Percentiles rank a stretch among this genome's conserved stretches.
phyloP scores from a whole-genome alignment of 192 early-diverging fungal genomes.

The Oehlia diaphana region DNA sequence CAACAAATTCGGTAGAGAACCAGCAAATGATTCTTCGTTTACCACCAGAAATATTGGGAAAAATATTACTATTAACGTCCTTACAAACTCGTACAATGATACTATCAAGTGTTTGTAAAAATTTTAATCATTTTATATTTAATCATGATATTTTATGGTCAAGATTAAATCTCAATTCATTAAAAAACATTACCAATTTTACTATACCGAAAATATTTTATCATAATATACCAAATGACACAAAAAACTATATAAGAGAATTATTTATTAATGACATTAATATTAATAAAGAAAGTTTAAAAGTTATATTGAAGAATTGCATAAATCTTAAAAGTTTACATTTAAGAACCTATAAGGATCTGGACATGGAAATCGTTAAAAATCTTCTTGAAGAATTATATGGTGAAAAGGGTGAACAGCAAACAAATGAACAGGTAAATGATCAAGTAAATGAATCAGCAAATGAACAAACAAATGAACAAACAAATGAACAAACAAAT shows the following conservation, averaged over 20 bases:
- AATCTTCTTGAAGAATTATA: constrained; percentile 7
- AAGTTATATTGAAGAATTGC: not conserved
- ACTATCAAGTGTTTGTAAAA: constrained; percentile 10
- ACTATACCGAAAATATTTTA: constrained; percentile 1
- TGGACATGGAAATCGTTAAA: constrained; percentile 9
- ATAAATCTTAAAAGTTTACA: constrained; percentile 5
- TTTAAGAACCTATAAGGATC: constrained; percentile 8
- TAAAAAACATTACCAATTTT: not conserved
- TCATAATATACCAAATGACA: not conserved
- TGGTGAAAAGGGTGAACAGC: not conserved
- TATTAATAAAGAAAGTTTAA: not conserved
- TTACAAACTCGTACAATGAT: constrained; percentile 16
- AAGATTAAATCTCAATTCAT: constrained; percentile 5
- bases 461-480: too few relatives aligned
- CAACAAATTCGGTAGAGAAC: not conserved
- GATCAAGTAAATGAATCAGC: too few relatives aligned
- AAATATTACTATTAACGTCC: constrained; percentile 18
- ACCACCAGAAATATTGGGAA: constrained; percentile 12
- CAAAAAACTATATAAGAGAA: constrained; percentile 11
- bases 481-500: not conserved
- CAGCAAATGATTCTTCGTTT: constrained; percentile 4
- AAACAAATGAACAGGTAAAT: too few relatives aligned
- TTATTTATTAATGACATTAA: constrained; percentile 4
- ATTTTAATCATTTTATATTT: constrained; percentile 14
- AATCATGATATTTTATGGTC: constrained; percentile 22